Base-by-base conservation (phyloP, 768 basidiomycete genomes). In the Mycena chlorophos region DNA sequence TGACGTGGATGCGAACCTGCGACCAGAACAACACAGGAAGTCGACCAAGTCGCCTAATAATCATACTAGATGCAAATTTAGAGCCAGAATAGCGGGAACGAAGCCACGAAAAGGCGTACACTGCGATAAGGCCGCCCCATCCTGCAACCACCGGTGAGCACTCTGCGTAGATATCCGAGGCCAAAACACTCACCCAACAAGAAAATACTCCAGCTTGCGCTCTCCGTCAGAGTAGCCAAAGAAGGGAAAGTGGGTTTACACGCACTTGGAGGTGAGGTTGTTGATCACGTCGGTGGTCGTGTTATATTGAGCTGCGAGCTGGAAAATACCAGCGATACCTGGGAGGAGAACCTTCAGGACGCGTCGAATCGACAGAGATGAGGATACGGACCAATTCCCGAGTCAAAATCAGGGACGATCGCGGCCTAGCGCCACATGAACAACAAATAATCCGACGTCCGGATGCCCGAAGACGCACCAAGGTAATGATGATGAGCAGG, bases 1-100 rank as follows among this genome's bases (percentile, higher is more conserved):
- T 3, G 25, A 42, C 5, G 49, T 19, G 26, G 27, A 27, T 10
- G 25, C 30, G 30, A 28, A 57, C 82, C 70, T 88, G 86, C 0
- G 84, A 84, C 87, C 87, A 89, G 70, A 87, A 88, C 30, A 89
- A 67, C 13, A 88, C 72, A 0, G 86, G 85, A 1, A 89, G 75
- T 40, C 87, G 80, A 5, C 87, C 87, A 51, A 70, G 78, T 17
- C 84, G 79, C 29, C 85, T 75, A 66, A 87, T 82, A 28, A 86
- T 66, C 72, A 87, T 83, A 5, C 86, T 84, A n/a, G 79, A 79
- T 57, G 81, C 73, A 20, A n/a, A 85, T 55, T 19, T 82, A 82
- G 38, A 85, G 84, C 76, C 80, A 82, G 20, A 63, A 40, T 20
- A 5, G 43, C 4, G 25, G 4, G 17, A 51, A 40, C 13, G 25